Evolutionary conservation across 1,139 yeast genomes (phyloP), one percentile per base, ranked within the genome.

Genomic region (Blastobotrys illinoisensis): DNA sequence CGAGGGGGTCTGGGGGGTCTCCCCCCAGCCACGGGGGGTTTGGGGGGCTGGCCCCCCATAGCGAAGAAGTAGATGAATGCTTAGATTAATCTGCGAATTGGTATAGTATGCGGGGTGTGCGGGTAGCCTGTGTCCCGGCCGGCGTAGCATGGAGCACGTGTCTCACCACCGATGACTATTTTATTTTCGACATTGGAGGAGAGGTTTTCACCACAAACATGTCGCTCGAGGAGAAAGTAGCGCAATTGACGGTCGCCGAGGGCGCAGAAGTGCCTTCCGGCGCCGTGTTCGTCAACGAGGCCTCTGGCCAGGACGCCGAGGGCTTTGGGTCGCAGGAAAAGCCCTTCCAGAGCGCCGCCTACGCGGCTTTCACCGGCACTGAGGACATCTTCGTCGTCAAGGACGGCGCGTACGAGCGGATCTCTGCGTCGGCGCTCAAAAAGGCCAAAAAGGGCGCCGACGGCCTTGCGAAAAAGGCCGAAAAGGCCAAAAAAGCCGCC

Each of bases 401-500:
- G 71, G 56, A 79, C 78, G 58, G 79, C 70, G 56, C 83, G 72
- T 95, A 81, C 70, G 80, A 76, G 62, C 93, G 86, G 65, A 90
- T 95, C 66, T 79, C 93, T n/a, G 90, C 97, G 3, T 84, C 95
- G 52, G 98, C 97, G 5, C 76, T 91, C 68, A 95, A 95, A 76
- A 93, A 91, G 74, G 98, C 99, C 65, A 88, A 88, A 74, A 95
- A 95, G 72, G 97, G 97, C 56, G 93, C 88, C 59, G 98, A 91
- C 46, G 93, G 96, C 5, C 76, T 93, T 62, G 88, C 82, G 73
- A 93, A 91, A 76, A 95, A 91, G 74, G 85, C 82, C 51, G 95
- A 87, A 65, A 91, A 91, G 76, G 88, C 86, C 59, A 81, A 81
- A 64, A 79, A 83, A 67, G 77, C 76, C 52, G 88, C 81, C 50